Conservation (phyloP, 1,284 basidiomycete genomes). For the Rhodotorula sp. region DNA sequence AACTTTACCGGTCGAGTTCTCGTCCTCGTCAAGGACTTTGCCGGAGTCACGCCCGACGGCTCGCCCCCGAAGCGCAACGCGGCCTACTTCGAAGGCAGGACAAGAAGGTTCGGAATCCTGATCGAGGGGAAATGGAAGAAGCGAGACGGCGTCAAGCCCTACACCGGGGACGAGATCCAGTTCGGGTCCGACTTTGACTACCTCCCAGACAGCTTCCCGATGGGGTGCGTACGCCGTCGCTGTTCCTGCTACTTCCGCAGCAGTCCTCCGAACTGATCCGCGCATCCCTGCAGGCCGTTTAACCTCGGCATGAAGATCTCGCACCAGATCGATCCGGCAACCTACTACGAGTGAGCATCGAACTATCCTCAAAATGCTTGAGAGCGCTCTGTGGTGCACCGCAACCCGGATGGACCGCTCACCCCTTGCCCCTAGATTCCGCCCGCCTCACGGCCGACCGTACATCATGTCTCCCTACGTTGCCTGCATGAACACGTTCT, state of each 20-base stretch:
- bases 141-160: constrained; percentile 37
- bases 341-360: constrained; percentile 40
- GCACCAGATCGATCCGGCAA: constrained; percentile 50
- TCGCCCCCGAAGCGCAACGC: constrained; percentile 38
- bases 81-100: constrained; percentile 46
- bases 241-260: background rate
- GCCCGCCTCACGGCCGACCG: constrained; percentile 49
- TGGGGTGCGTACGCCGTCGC: constrained; percentile 2
- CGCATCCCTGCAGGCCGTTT: constrained; percentile 41
- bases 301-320: constrained; percentile 52
- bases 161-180: constrained; percentile 44
- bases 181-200: constrained; percentile 45
- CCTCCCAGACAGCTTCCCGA: constrained; percentile 27
- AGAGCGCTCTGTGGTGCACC: constrained; percentile 48
- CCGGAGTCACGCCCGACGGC: constrained; percentile 46
- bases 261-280: constrained; percentile 3
- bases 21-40: constrained; percentile 49
- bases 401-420: background rate
- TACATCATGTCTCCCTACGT: constrained; percentile 53
- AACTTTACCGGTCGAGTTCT: constrained; percentile 51
- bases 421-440: constrained; percentile 32
- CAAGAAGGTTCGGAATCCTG: constrained; percentile 51
- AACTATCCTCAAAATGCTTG: constrained; percentile 49
- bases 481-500: constrained; percentile 52
- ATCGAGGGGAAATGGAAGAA: constrained; percentile 52